A percentile compares a stretch with the other conserved stretches of the same genome.
Conservation (phyloP, 768 basidiomycete species). For the Lactarius vividus region DNA sequence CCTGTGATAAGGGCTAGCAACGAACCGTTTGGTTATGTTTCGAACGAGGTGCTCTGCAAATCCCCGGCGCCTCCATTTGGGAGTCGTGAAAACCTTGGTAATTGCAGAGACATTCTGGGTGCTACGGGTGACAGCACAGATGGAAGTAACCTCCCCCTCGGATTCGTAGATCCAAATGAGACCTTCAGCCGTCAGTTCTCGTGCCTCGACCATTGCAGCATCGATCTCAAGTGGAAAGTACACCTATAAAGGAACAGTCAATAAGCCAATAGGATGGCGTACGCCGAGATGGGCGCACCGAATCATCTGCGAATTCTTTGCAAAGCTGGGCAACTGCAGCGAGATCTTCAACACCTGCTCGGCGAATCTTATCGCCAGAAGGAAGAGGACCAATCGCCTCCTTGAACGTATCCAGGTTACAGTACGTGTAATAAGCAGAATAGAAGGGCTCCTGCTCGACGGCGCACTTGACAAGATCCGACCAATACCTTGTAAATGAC, state of each 20-base stretch:
- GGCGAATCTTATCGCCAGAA: conserved; percentile 38
- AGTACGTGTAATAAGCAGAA: conserved; percentile 46
- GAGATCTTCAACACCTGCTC: conserved; percentile 40
- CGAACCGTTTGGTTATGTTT: conserved; percentile 45
- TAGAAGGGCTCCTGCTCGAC: conserved; percentile 48
- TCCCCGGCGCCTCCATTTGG: conserved; percentile 44
- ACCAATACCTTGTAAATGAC: conserved; percentile 45
- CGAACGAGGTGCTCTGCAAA: conserved; percentile 53
- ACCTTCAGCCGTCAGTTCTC: conserved; percentile 46
- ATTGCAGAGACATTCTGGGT: conserved; percentile 50
- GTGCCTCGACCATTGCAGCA: conserved; percentile 44
- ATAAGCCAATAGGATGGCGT: conserved; percentile 2
- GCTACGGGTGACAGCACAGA: conserved; percentile 57
- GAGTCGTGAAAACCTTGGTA: conserved; percentile 56
- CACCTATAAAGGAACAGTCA: conserved; percentile 35
- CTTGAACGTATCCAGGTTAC: conserved; percentile 41
- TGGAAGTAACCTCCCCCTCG: conserved; percentile 41
- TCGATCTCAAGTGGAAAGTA: conserved; percentile 44
- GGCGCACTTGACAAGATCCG: conserved; percentile 39
- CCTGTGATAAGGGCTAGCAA: conserved; percentile 9
- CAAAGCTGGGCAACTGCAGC: conserved; percentile 43
- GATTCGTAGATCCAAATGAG: conserved; percentile 54
- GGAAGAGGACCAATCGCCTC: conserved; percentile 32
- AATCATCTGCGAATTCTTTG: conserved; percentile 51
- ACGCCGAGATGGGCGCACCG: conserved; percentile 38